Base-by-base conservation (phyloP, 2,329 filamentous ascomycete species). In the Penicillium sp. region DNA sequence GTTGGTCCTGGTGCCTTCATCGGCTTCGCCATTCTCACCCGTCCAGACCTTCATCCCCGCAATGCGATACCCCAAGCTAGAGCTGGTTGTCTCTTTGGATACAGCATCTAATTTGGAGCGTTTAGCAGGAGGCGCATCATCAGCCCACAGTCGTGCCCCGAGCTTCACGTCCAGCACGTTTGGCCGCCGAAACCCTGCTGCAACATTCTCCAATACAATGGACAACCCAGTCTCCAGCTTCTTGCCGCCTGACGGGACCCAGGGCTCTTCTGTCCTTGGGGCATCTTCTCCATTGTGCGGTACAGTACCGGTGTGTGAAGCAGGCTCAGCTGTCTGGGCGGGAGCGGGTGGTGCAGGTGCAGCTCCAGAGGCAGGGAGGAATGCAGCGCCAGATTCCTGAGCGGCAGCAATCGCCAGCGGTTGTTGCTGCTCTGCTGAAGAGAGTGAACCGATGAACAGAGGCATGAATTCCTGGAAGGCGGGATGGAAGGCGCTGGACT, bases 151-250 rank as follows among this genome's bases (percentile, higher is more conserved):
- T 20, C 87, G 79, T 34, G 82, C 77, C 29, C 93, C 93, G 14
- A 98, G 79, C 70, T 98, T 98, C 50, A 94, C 79, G 60, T 98
- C 93, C 42, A 98, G 73, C 6, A 98, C 88, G 55, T 95, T 97
- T 5, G 93, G 88, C 43, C 80, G 78, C 56, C 78, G 79, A 72
- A 90, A 97, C 1, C 87, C 88, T 50, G 79, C 77, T 0, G 88
- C 83, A 5, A 87, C 79, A 62, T 96, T 96, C 60, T 90, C 85
- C 18, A 97, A 73, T 9, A 94, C 89, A 13, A 96, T 83, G 2
- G 87, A 86, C 39, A 81, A 75, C 39, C 89, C 82, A 0, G 89
- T 95, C 16, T 80, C 75, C 45, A 97, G 65, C 50, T 79, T 90
- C 46, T 73, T 75, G 30, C 80, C 80, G 15, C 73, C 73, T 1